These are phyloP conservation scores for Colletotrichum sp. DNA, from an alignment of 2,329 filamentous ascomycete genomes.

Conservation along the genomic window DNA sequence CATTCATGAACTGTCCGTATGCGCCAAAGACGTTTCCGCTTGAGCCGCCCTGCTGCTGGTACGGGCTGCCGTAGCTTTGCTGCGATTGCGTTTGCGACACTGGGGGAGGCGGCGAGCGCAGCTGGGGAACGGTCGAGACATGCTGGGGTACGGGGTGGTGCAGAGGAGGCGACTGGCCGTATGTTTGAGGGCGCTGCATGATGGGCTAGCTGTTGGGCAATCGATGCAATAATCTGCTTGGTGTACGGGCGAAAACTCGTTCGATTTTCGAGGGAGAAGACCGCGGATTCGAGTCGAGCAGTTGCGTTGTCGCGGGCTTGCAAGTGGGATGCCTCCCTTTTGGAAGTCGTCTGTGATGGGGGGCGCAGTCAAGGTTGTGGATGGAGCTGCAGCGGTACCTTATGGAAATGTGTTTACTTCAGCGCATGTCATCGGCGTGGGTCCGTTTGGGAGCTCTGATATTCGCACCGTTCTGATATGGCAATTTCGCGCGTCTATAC, in stretches of 20 bases:
- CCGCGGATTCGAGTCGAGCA: background rate
- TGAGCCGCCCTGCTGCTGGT: constrained; percentile 67
- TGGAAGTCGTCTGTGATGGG: constrained; percentile 11
- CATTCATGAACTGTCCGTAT: constrained; percentile 94
- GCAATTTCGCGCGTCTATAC: accelerated
- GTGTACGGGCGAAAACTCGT: background rate
- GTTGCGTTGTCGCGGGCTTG: background rate
- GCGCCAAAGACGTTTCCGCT: constrained; percentile 65
- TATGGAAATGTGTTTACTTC: constrained; percentile 33
- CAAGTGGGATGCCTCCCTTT: constrained; percentile 14
- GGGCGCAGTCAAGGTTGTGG: constrained; percentile 3
- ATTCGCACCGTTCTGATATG: background rate
- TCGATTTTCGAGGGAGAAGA: background rate
- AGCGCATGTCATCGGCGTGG: constrained; percentile 11
- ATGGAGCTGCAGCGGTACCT: background rate
- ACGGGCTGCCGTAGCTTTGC: constrained; percentile 71
- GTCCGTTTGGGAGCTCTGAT: background rate
- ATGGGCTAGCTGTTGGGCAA: constrained; percentile 30
- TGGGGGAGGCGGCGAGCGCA: constrained; percentile 90
- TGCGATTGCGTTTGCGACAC: constrained; percentile 72
- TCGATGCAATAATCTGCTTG: background rate
- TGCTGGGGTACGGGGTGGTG: constrained; percentile 98
- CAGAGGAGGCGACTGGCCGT: constrained; percentile 88
- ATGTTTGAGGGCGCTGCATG: constrained; percentile 86
- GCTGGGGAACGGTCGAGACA: constrained; percentile 95